Base-by-base conservation (phyloP, 768 basidiomycete species). In the Mycena vulgaris region DNA sequence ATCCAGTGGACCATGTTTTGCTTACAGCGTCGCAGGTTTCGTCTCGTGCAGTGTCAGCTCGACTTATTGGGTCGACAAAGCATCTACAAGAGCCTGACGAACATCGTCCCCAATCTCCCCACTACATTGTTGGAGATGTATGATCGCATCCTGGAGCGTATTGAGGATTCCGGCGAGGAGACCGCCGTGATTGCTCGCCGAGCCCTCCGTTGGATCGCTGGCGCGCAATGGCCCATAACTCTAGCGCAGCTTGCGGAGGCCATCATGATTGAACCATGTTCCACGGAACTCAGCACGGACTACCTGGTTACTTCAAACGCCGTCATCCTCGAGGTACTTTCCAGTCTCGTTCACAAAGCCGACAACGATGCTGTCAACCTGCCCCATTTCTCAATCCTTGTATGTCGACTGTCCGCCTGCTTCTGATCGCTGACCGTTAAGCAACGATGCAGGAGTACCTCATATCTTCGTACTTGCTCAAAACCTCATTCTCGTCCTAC, bases 41-140 rank as follows among this genome's bases (percentile, higher is more conserved):
- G 59, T 17, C 59, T 61, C 8, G 59, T 61, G 31, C 21, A 61
- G 19, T 61, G 59, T 19, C 59, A 61, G 17, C 42, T 61, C n/a
- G 59, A 61, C 45, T 0, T 61, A 16, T 17, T 61, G 59, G 59
- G 2, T 25, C 21, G 23, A 9, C 19, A 61, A 35, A 8, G 27
- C 31, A 61, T 30, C 3, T 5, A 5, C 0, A 17, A 10, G 30
- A 33, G 45, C 35, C 4, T 48, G 21, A 61, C 2, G 3, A 30
- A 30, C 45, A 28, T 28, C 31, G 45, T 61, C 30, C 45, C 33
- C 16, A 61, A 33, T 48, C 59, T 61, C 45, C 59, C 59, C 17
- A 27, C 10, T 9, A 61, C 19, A 5, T 45, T 61, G 30, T 7
- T 31, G 21, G 59, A 61, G 1, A 27, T 35, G 5, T 61, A 61